Evolutionary conservation across 371 early-diverging fungal species (phyloP).

Genomic region (Capillidium heterosporum): DNA sequence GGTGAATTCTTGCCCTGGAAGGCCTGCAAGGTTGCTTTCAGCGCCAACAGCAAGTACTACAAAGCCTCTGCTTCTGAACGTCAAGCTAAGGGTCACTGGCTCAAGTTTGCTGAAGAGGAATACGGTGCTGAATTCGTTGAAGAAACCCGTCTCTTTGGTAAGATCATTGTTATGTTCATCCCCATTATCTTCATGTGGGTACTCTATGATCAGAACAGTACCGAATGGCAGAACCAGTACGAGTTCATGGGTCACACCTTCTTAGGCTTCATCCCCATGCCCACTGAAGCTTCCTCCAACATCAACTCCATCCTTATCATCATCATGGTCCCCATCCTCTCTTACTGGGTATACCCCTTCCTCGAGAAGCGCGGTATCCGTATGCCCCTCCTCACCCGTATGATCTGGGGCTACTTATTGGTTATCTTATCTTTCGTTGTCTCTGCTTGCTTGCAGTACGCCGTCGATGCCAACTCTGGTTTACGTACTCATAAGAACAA

Average conservation of each 20-base stretch:
- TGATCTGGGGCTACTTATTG: constrained; percentile 24
- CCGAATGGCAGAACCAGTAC: constrained; percentile 26
- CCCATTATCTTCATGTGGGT: too few relatives aligned
- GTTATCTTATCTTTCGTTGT: constrained; percentile 18
- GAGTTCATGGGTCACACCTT: constrained; percentile 20
- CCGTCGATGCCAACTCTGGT: constrained; percentile 15
- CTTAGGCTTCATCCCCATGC: constrained; percentile 9
- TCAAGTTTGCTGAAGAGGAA: not conserved
- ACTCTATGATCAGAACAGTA: constrained; percentile 30
- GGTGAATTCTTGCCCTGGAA: too few relatives aligned
- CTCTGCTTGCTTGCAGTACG: constrained; percentile 15
- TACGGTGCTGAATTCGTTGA: constrained; percentile 3
- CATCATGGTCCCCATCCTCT: constrained; percentile 33
- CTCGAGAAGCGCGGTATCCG: constrained; percentile 15
- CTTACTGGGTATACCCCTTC: constrained; percentile 25
- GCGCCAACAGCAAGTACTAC: constrained; percentile 23
- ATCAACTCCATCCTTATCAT: constrained; percentile 25
- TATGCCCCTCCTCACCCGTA: constrained; percentile 27
- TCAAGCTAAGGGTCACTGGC: not conserved
- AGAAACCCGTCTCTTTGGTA: constrained; percentile 4
- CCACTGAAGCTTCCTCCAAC: too few relatives aligned
- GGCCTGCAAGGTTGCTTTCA: too few relatives aligned
- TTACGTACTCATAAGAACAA: not conserved
- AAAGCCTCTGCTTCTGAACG: not conserved
- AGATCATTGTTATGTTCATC: too few relatives aligned